A percentile compares a stretch with the other conserved stretches of the same genome.
Conservation (phyloP, 179 eudicot genomes). For the Pouteria campechiana region DNA sequence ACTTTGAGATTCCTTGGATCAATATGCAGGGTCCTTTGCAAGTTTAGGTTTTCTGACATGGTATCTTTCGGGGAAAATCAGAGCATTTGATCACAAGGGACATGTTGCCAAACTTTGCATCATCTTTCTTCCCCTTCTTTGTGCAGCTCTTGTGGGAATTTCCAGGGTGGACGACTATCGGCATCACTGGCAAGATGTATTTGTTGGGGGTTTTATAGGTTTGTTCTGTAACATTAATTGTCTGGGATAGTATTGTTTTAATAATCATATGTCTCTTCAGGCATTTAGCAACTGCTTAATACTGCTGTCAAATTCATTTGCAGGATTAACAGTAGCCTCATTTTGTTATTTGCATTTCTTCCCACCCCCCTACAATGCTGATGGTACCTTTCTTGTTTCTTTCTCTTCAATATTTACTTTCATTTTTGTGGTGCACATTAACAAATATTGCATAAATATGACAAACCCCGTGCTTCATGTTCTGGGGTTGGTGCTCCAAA, state of each 20-base stretch:
- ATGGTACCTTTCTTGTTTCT: conserved; percentile 33
- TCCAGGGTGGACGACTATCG: conserved; percentile 94
- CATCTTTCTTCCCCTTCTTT: conserved; percentile 48
- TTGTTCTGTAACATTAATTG: conserved; percentile 1
- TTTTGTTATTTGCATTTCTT: conserved; percentile 87
- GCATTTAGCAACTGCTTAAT: no score
- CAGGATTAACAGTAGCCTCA: conserved; percentile 50
- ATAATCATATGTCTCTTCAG: no score
- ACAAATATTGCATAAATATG: neutral
- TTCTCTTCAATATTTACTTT: neutral
- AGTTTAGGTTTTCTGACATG: conserved; percentile 74
- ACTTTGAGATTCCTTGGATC: neutral
- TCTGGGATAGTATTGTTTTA: neutral
- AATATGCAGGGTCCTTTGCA: conserved; percentile 66
- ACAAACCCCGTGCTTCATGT: neutral
- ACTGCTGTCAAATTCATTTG: no score
- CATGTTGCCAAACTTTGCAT: conserved; percentile 88
- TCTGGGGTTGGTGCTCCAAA: no score
- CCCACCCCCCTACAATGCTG: conserved; percentile 65
- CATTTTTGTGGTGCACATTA: neutral
- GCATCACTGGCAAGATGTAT: conserved; percentile 99
- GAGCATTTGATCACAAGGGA: conserved; percentile 72
- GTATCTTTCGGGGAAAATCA: conserved; percentile 72
- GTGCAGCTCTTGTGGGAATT: conserved; percentile 69
- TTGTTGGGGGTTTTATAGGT: conserved; percentile 85